Conservation (phyloP, 2,329 filamentous ascomycete species). For the Stagonosporopsis vannaccii region DNA sequence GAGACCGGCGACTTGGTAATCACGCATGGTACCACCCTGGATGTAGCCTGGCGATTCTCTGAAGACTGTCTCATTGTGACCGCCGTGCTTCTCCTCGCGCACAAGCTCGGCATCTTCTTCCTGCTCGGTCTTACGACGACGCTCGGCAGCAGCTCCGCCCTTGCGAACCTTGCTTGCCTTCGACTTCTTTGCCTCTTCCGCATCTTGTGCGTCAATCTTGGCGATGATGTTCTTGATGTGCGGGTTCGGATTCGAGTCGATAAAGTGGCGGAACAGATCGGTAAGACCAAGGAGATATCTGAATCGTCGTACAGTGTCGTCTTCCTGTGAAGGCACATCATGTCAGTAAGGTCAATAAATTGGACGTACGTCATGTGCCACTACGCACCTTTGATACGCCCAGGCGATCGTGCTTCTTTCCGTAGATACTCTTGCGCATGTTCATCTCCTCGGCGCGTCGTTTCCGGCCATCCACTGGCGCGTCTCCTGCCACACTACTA, state of each 20-base stretch:
- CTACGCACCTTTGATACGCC: slow-evolving; percentile 85
- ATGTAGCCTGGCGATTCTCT: slow-evolving; percentile 93
- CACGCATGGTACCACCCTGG: slow-evolving; percentile 83
- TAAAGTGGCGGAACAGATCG: slow-evolving; percentile 97
- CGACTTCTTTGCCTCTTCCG: slow-evolving; percentile 69
- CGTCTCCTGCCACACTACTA: slow-evolving; percentile 85
- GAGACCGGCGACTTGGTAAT: slow-evolving; percentile 93
- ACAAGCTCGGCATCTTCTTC: slow-evolving; percentile 93
- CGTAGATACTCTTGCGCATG: slow-evolving; percentile 88
- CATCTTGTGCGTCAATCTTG: slow-evolving; percentile 93
- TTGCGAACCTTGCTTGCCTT: slow-evolving; percentile 81
- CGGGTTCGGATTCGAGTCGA: slow-evolving; percentile 95
- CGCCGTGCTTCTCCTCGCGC: slow-evolving; percentile 86
- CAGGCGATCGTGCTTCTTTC: slow-evolving; percentile 90
- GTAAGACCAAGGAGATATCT: slow-evolving; percentile 93
- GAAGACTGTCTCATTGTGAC: slow-evolving; percentile 81
- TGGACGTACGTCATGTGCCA: slow-evolving; percentile 1
- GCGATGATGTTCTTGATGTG: slow-evolving; percentile 92
- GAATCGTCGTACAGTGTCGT: slow-evolving; percentile 93
- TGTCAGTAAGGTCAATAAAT: slow-evolving; percentile 14
- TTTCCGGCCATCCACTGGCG: slow-evolving; percentile 76
- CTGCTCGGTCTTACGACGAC: slow-evolving; percentile 89
- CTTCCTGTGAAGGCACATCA: slow-evolving; percentile 68
- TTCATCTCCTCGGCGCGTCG: slow-evolving; percentile 86
- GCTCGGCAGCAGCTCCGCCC: slow-evolving; percentile 80